phyloP scores from a whole-genome alignment of 495 filamentous ascomycete species.

The Jackrogersella multiformis region DNA sequence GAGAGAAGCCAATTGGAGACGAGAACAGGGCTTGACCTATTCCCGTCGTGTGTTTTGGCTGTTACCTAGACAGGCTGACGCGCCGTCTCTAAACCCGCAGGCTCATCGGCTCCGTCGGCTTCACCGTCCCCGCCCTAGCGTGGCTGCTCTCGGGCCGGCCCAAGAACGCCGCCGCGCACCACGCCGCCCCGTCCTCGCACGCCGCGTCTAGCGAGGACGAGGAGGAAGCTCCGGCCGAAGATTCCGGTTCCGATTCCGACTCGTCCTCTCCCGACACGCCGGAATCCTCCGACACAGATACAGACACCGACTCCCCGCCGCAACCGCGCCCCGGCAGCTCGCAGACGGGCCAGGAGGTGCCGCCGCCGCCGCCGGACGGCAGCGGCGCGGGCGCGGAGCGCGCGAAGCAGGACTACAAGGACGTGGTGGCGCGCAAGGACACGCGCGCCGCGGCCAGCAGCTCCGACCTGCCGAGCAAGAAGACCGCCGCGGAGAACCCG shows the following conservation, averaged over 20 bases:
- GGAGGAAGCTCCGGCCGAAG: too few species aligned
- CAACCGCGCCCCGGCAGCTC: background rate
- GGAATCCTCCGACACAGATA: background rate
- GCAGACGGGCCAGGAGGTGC: slow-evolving; percentile 30
- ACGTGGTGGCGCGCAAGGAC: slow-evolving; percentile 32
- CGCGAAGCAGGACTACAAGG: slow-evolving; percentile 38
- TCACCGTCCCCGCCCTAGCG: slow-evolving; percentile 29
- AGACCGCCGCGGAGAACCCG: slow-evolving; percentile 43
- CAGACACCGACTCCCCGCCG: background rate
- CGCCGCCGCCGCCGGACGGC: slow-evolving; percentile 39
- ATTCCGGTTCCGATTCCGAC: too few species aligned
- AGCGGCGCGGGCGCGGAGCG: slow-evolving; percentile 33
- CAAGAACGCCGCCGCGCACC: slow-evolving; percentile 12
- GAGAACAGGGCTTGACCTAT: background rate
- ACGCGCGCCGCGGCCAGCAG: slow-evolving; percentile 27
- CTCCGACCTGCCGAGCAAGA: slow-evolving; percentile 45
- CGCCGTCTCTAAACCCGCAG: slow-evolving; percentile 6
- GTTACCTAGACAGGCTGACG: background rate
- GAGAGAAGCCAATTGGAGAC: background rate
- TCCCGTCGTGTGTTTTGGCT: background rate
- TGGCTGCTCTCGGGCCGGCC: slow-evolving; percentile 14
- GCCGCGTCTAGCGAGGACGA: slow-evolving; percentile 15
- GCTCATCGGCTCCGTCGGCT: slow-evolving; percentile 34
- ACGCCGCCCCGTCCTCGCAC: background rate
- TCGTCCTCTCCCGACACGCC: slow-evolving; percentile 1